Percentiles rank a stretch among this genome's conserved stretches.
These are phyloP conservation scores for Cicer yamashitae DNA, from an alignment of 306 rosid genomes.

Conservation along the genomic window DNA sequence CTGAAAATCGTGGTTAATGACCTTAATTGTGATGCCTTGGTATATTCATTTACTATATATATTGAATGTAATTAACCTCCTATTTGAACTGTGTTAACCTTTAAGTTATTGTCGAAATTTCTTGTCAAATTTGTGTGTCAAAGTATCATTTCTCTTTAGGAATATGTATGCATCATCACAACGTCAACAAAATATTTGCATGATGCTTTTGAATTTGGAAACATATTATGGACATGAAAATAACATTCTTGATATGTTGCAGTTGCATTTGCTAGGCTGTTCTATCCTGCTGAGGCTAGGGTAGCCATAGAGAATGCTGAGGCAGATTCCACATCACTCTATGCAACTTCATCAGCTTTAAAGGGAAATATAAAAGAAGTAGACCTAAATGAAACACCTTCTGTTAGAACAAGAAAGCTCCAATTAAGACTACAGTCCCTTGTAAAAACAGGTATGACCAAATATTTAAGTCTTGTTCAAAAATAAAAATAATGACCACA, in stretches of 20 bases:
- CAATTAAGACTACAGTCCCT: conserved; percentile 57
- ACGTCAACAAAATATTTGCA: not conserved
- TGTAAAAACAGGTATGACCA: conserved; percentile 72
- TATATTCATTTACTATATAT: too few relatives aligned
- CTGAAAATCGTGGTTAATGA: too few relatives aligned
- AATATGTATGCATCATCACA: conserved; percentile 14
- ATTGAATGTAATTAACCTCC: too few relatives aligned
- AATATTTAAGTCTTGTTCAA: conserved; percentile 2
- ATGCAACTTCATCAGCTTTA: conserved; percentile 39
- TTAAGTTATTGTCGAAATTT: too few relatives aligned
- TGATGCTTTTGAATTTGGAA: conserved; percentile 29
- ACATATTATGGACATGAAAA: conserved; percentile 27
- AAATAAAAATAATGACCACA: not conserved
- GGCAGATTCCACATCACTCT: conserved; percentile 52
- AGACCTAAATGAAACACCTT: conserved; percentile 83
- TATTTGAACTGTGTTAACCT: too few relatives aligned
- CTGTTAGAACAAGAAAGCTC: conserved; percentile 64
- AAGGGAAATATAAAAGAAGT: conserved; percentile 65
- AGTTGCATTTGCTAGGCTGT: conserved; percentile 77
- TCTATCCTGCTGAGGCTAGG: conserved; percentile 89
- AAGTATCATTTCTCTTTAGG: not conserved
- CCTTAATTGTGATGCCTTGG: too few relatives aligned
- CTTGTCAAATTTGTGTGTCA: too few relatives aligned
- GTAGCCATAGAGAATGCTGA: conserved; percentile 82
- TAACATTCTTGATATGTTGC: conserved; percentile 46